A percentile compares a stretch with the other conserved stretches of the same genome.
These are phyloP conservation scores for Aspergillus arachidicola DNA, from an alignment of 2,329 filamentous ascomycete genomes.

Conservation along the genomic window DNA sequence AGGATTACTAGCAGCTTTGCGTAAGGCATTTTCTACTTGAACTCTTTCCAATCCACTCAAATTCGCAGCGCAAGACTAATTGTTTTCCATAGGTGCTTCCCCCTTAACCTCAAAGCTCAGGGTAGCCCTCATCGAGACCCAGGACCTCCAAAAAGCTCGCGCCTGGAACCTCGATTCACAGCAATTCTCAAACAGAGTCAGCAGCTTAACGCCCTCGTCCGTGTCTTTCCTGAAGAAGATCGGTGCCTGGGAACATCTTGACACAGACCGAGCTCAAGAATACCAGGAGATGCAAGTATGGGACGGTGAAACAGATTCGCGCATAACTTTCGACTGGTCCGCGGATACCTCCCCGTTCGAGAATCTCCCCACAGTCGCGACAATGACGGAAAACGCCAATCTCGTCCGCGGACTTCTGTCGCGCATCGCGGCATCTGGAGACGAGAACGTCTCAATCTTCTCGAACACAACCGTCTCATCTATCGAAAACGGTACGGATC, in stretches of 20 bases:
- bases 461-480: slow-evolving; percentile 76
- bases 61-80: slow-evolving; percentile 10
- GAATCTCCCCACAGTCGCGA: slow-evolving; percentile 72
- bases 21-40: slow-evolving; percentile 51
- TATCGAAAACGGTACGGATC: slow-evolving; percentile 73
- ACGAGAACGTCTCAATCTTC: slow-evolving; percentile 64
- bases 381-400: slow-evolving; percentile 96
- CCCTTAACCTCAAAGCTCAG: slow-evolving; percentile 74
- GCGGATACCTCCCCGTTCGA: slow-evolving; percentile 48
- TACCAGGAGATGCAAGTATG: slow-evolving; percentile 98
- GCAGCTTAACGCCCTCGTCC: slow-evolving; percentile 87
- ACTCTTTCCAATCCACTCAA: not conserved
- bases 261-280: slow-evolving; percentile 72
- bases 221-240: slow-evolving; percentile 80
- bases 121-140: slow-evolving; percentile 86
- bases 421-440: slow-evolving; percentile 69
- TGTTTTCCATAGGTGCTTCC: slow-evolving; percentile 64
- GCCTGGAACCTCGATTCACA: slow-evolving; percentile 67
- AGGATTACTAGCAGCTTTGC: slow-evolving; percentile 75
- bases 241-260: slow-evolving; percentile 81
- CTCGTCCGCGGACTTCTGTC: slow-evolving; percentile 76
- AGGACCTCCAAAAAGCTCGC: slow-evolving; percentile 73
- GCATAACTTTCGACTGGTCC: slow-evolving; percentile 84
- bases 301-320: slow-evolving; percentile 87
- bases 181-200: slow-evolving; percentile 90